A percentile compares a stretch with the other conserved stretches of the same genome.
These are phyloP conservation scores for Diaporthe australafricana DNA, from an alignment of 2,329 filamentous ascomycete genomes.

Conservation along the genomic window DNA sequence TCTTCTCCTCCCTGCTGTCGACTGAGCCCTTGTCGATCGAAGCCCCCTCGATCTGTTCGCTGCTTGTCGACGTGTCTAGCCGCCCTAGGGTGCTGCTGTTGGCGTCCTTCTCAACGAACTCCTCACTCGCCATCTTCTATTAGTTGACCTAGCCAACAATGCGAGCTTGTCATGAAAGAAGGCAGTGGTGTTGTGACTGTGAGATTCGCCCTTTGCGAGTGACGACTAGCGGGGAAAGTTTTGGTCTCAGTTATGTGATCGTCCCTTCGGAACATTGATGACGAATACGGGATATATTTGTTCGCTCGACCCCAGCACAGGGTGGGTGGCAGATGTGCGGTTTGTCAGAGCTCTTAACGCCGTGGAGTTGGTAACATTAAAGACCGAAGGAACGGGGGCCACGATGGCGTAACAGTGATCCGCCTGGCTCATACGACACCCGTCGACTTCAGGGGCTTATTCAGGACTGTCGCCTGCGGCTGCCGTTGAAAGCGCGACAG, in stretches of 20 bases:
- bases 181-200: not conserved
- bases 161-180: not conserved
- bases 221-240: not conserved
- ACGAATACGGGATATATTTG: not conserved
- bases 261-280: not conserved
- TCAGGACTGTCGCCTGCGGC: not conserved
- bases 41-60: conserved; percentile 36
- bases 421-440: conserved; percentile 16
- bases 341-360: conserved; percentile 9
- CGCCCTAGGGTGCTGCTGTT: not conserved
- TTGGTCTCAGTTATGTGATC: not conserved
- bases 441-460: not conserved
- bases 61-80: not conserved
- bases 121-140: conserved; percentile 37
- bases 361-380: not conserved
- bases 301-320: not conserved
- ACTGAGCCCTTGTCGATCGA: conserved; percentile 29
- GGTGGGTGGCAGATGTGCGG: not conserved
- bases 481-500: not conserved
- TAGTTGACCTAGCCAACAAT: not conserved
- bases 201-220: not conserved
- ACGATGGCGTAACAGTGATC: not conserved
- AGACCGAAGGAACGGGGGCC: not conserved
- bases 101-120: not conserved
- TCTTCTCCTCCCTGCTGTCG: conserved; percentile 23